Percentiles rank a stretch among this genome's conserved stretches.
Evolutionary conservation across 306 rosid species (phyloP).

Genomic region (Fagus crenata): DNA sequence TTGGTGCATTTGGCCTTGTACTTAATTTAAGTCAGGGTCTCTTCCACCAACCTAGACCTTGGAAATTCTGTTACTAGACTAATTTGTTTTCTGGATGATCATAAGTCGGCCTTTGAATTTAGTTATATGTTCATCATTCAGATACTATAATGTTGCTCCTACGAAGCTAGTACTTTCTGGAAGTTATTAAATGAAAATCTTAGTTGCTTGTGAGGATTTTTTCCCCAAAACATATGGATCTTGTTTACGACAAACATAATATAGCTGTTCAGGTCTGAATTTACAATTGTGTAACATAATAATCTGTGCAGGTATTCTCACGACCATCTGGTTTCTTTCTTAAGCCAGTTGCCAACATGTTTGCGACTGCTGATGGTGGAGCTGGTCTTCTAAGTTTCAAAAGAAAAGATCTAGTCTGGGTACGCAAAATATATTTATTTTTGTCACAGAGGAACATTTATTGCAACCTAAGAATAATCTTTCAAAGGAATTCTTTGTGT

Average conservation of each 20-base stretch:
- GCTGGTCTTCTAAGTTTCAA: conserved; percentile 86
- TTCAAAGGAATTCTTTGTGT: background rate
- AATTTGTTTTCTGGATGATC: conserved; percentile 12
- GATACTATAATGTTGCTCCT: conserved; percentile 1
- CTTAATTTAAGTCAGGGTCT: background rate
- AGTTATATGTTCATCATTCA: background rate
- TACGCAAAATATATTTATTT: conserved; percentile 39
- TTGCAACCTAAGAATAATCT: conserved; percentile 28
- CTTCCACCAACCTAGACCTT: conserved; percentile 14
- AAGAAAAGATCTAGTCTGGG: conserved; percentile 81
- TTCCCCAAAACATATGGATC: background rate
- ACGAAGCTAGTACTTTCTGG: background rate
- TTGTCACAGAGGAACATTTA: conserved; percentile 15
- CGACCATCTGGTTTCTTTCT: conserved; percentile 85
- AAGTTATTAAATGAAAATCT: background rate
- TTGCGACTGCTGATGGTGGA: conserved; percentile 71
- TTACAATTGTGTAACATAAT: conserved; percentile 8
- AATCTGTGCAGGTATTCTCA: conserved; percentile 72
- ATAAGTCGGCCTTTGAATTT: conserved; percentile 4
- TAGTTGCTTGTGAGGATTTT: background rate
- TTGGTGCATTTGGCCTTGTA: background rate
- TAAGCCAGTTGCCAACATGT: conserved; percentile 78
- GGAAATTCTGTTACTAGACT: background rate
- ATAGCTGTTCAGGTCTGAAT: conserved; percentile 6
- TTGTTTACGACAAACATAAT: background rate